phyloP scores from a whole-genome alignment of 1,139 yeast species.

The Yamadazyma sp. region DNA sequence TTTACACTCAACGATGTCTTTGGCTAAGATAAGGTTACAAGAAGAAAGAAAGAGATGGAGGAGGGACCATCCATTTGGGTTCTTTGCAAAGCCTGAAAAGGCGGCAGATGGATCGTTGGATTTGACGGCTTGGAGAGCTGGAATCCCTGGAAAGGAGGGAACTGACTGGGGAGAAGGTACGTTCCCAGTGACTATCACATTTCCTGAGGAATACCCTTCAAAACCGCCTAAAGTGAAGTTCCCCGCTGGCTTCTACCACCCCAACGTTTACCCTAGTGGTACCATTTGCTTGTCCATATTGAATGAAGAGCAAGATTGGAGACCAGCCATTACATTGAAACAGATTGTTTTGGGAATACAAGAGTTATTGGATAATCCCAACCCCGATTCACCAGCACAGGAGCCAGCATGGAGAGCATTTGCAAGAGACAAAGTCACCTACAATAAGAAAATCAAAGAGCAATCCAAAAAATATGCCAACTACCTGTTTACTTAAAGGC shows the following conservation, averaged over 20 bases:
- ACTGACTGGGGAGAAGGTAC: conserved; percentile 90
- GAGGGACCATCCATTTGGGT: conserved; percentile 97
- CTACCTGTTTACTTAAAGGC: conserved; percentile 10
- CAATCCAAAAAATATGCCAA: conserved; percentile 73
- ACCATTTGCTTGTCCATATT: conserved; percentile 89
- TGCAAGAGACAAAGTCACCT: conserved; percentile 61
- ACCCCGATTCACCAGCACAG: conserved; percentile 96
- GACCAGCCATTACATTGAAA: conserved; percentile 92
- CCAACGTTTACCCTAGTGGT: conserved; percentile 96
- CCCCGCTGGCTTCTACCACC: conserved; percentile 89
- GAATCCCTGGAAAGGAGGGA: conserved; percentile 87
- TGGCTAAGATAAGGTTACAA: conserved; percentile 78
- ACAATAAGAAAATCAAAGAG: conserved; percentile 74
- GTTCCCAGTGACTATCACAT: conserved; percentile 79
- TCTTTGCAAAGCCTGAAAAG: conserved; percentile 86
- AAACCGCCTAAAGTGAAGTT: conserved; percentile 94
- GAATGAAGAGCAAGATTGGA: conserved; percentile 97
- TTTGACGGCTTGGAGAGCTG: conserved; percentile 87
- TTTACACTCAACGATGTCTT: conserved; percentile 28
- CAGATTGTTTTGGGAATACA: conserved; percentile 92
- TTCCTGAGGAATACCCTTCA: conserved; percentile 92
- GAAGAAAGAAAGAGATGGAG: conserved; percentile 97
- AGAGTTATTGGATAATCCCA: conserved; percentile 85
- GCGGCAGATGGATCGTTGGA: conserved; percentile 78
- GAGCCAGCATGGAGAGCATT: conserved; percentile 94